Evolutionary conservation across 78 protist genomes (phyloP).

Genomic region (Anaeramoeba flamelloides): DNA sequence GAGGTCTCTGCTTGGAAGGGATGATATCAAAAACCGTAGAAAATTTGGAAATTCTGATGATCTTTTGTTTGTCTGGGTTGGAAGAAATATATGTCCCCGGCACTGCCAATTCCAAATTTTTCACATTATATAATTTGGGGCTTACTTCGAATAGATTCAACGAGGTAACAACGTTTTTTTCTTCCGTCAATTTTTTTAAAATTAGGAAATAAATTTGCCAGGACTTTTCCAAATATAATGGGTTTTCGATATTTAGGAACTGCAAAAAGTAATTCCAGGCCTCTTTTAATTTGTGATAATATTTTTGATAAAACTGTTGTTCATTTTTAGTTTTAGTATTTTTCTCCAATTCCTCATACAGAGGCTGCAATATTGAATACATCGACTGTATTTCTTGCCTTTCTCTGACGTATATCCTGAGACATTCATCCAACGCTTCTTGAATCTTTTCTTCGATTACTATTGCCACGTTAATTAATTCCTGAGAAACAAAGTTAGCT

Average conservation of each 20-base stretch:
- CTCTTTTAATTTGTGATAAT: not conserved
- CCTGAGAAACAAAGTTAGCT: conserved; percentile 68
- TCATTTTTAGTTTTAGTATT: not conserved
- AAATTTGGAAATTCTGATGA: not conserved
- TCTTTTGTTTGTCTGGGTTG: no score
- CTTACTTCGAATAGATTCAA: conserved; percentile 73
- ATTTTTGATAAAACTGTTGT: not conserved
- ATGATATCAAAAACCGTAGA: not conserved
- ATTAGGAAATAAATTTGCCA: not conserved
- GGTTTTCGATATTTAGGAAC: not conserved
- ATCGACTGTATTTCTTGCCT: conserved; percentile 53
- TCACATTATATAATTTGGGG: conserved; percentile 40
- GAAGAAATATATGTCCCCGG: conserved; percentile 73
- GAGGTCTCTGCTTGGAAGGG: not conserved
- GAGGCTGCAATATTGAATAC: conserved; percentile 19
- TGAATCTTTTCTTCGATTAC: conserved; percentile 92
- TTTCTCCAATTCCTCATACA: not conserved
- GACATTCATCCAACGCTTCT: conserved; percentile 90
- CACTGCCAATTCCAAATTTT: conserved; percentile 74
- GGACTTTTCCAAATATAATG: not conserved
- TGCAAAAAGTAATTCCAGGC: not conserved
- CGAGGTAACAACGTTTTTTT: not conserved
- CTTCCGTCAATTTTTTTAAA: not conserved
- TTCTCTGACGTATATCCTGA: conserved; percentile 66
- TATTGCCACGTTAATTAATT: conserved; percentile 88